Conservation (phyloP, 345 rosid species). For the Boechera stricta region DNA sequence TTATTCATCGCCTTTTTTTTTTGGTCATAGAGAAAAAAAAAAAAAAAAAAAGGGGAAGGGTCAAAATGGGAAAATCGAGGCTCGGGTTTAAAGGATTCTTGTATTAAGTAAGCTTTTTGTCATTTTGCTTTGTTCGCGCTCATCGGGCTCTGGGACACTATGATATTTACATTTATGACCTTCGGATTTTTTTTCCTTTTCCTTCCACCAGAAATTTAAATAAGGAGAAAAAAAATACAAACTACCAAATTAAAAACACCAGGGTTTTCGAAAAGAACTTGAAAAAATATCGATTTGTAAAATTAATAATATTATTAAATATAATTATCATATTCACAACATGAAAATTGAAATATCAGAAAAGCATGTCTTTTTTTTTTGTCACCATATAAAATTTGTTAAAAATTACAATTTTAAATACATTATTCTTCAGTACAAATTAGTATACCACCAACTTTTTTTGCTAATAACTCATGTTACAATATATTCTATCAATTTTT, state of each 20-base stretch:
- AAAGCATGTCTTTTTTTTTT: not conserved
- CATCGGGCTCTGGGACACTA: slow-evolving; percentile 33
- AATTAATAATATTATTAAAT: not conserved
- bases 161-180: not conserved
- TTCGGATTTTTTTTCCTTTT: not conserved
- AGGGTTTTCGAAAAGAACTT: not conserved
- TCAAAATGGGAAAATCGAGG: slow-evolving; percentile 55
- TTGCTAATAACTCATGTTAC: not conserved
- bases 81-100: slow-evolving; percentile 45
- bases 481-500: not conserved
- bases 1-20: slow-evolving; percentile 1
- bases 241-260: not conserved
- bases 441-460: not conserved
- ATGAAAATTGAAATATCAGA: not conserved
- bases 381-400: too few species aligned
- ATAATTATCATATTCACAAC: not conserved
- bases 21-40: slow-evolving; percentile 1
- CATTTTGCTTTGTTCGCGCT: slow-evolving; percentile 54
- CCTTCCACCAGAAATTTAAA: not conserved
- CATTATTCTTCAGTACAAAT: not conserved
- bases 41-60: slow-evolving; percentile 36
- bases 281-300: too few species aligned
- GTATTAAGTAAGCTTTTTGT: slow-evolving; percentile 49
- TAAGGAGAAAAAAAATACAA: not conserved
- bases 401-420: not conserved